These are phyloP conservation scores for Sclerotinia trifoliorum DNA, from an alignment of 2,329 filamentous ascomycete species.

Conservation along the genomic window DNA sequence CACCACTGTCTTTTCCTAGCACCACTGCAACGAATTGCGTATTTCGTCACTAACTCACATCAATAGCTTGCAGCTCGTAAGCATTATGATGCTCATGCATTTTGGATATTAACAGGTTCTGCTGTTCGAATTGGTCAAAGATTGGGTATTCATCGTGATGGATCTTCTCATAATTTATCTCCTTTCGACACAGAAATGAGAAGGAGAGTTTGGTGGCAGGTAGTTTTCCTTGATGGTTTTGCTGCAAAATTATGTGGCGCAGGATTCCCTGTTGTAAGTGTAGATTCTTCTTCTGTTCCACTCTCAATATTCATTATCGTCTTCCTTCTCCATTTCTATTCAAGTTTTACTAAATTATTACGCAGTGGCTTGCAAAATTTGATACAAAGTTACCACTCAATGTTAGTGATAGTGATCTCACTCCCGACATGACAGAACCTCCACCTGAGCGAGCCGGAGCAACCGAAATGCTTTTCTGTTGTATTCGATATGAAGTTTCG, in stretches of 20 bases:
- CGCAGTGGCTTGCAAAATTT: conserved; percentile 42
- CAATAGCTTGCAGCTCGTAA: conserved; percentile 41
- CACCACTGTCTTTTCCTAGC: conserved; percentile 26
- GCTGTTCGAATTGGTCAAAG: conserved; percentile 50
- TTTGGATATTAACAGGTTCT: conserved; percentile 51
- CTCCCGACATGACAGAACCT: conserved; percentile 44
- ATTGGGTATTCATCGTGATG: conserved; percentile 50
- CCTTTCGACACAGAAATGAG: conserved; percentile 61
- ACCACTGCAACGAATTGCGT: neutral
- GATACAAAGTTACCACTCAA: conserved; percentile 54
- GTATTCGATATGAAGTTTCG: conserved; percentile 42
- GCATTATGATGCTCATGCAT: conserved; percentile 44
- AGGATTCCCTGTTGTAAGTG: conserved; percentile 39
- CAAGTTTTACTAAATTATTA: neutral
- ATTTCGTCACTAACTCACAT: neutral
- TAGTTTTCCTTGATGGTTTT: conserved; percentile 59
- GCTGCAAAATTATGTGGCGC: conserved; percentile 56
- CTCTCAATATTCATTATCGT: neutral
- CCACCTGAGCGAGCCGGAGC: conserved; percentile 45
- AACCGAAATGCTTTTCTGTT: conserved; percentile 49
- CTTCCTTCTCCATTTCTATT: neutral
- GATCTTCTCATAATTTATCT: conserved; percentile 38
- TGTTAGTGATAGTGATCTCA: conserved; percentile 54
- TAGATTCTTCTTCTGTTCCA: neutral
- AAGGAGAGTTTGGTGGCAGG: conserved; percentile 61